Evolutionary conservation across 345 rosid genomes (phyloP).

Genomic region (Sonneratia caseolaris): DNA sequence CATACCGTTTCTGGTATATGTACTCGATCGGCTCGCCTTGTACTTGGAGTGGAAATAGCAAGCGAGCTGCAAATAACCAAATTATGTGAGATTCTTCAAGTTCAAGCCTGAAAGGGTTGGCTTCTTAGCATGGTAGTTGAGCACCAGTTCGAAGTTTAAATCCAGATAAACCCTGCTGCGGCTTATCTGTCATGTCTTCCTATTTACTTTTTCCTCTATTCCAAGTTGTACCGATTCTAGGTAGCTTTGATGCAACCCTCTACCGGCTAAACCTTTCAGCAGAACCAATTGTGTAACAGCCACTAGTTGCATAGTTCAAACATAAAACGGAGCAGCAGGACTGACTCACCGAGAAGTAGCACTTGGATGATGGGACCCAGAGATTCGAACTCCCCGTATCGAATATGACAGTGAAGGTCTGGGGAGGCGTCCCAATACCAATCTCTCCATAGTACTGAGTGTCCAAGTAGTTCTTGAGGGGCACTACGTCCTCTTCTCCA

Average conservation of each 20-base stretch:
- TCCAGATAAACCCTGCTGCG: neutral
- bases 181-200: neutral
- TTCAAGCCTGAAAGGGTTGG: neutral
- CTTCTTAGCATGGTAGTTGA: neutral
- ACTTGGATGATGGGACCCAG: conserved; percentile 78
- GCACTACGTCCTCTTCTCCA: conserved; percentile 31
- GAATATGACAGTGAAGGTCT: conserved; percentile 62
- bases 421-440: conserved; percentile 66
- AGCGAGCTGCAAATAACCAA: conserved; percentile 39
- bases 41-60: conserved; percentile 68
- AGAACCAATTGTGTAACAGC: neutral
- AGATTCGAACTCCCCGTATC: conserved; percentile 86
- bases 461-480: conserved; percentile 62
- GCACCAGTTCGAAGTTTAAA: neutral
- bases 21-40: conserved; percentile 49
- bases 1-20: conserved; percentile 50
- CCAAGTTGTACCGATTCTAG: neutral
- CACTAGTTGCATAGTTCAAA: neutral
- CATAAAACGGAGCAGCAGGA: neutral
- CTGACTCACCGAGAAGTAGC: conserved; percentile 54
- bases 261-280: too few species aligned
- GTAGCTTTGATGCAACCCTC: too few species aligned
- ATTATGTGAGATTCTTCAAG: neutral
- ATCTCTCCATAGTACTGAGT: conserved; percentile 74
- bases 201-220: too few species aligned